Evolutionary conservation across 129 eudicot genomes (phyloP).

Genomic region (Arctium minus): DNA sequence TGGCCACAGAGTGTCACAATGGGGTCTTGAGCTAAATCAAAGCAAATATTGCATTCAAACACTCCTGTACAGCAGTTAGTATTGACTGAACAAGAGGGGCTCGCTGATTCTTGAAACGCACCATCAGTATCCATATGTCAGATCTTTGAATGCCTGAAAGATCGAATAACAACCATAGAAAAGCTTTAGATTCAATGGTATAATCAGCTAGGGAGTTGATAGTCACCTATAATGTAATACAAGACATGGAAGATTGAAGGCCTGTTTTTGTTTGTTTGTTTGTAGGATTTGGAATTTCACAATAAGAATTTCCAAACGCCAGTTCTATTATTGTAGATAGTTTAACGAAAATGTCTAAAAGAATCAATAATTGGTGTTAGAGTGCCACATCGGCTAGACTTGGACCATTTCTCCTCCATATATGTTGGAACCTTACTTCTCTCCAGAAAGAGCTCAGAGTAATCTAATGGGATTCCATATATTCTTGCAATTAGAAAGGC

Average conservation of each 20-base stretch:
- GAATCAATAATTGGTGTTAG: not conserved
- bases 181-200: not conserved
- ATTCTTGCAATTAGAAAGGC: not conserved
- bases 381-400: not conserved
- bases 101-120: conserved; percentile 26
- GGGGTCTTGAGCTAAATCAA: conserved; percentile 70
- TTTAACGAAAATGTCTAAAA: not conserved
- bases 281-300: not conserved
- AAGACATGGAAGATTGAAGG: no score
- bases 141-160: conserved; percentile 15
- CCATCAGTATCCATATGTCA: conserved; percentile 29
- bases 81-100: conserved; percentile 26
- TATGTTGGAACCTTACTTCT: not conserved
- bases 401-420: not conserved
- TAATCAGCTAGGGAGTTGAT: no score
- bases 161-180: not conserved
- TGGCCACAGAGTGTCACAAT: conserved; percentile 76
- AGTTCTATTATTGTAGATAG: not conserved
- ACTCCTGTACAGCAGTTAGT: conserved; percentile 25
- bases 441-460: not conserved
- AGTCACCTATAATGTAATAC: no score
- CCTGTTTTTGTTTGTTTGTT: no score
- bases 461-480: not conserved
- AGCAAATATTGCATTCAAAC: conserved; percentile 78
- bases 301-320: not conserved